Evolutionary conservation across 2,329 filamentous ascomycete genomes (phyloP).

Genomic region (Penicillium sp.): DNA sequence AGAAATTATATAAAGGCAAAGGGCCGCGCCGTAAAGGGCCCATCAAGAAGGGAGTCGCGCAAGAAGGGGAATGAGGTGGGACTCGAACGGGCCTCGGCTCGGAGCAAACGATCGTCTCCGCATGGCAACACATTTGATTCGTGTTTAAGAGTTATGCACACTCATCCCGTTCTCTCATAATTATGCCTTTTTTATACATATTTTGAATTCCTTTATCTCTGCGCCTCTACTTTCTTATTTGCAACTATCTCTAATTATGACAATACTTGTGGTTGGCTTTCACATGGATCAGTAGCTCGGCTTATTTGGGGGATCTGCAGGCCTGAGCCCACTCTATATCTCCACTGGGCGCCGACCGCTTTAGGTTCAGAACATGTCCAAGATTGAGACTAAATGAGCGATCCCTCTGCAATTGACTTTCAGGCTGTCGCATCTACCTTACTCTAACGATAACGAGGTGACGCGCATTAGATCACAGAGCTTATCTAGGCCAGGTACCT

Average conservation of each 20-base stretch:
- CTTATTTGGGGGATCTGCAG: background rate
- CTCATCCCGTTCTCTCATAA: too few relatives aligned
- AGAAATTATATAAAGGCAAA: background rate
- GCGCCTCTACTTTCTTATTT: background rate
- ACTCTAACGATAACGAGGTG: background rate
- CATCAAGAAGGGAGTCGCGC: background rate
- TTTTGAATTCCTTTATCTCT: background rate
- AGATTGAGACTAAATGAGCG: background rate
- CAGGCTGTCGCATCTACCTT: background rate
- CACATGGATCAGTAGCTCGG: background rate
- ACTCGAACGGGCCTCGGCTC: background rate
- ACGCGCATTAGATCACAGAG: too few relatives aligned
- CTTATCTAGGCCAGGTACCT: too few relatives aligned
- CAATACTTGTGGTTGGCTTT: background rate
- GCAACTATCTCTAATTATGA: background rate
- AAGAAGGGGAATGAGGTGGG: background rate
- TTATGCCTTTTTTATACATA: background rate
- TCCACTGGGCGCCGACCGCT: background rate
- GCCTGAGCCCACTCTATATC: background rate
- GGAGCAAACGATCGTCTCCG: background rate
- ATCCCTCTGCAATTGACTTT: background rate
- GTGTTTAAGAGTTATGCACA: background rate
- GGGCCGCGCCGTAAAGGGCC: background rate
- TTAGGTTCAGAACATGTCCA: background rate
- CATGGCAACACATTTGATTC: background rate